Conservation (phyloP, 1,284 basidiomycete genomes). For the Microbotryum scabiosae region DNA sequence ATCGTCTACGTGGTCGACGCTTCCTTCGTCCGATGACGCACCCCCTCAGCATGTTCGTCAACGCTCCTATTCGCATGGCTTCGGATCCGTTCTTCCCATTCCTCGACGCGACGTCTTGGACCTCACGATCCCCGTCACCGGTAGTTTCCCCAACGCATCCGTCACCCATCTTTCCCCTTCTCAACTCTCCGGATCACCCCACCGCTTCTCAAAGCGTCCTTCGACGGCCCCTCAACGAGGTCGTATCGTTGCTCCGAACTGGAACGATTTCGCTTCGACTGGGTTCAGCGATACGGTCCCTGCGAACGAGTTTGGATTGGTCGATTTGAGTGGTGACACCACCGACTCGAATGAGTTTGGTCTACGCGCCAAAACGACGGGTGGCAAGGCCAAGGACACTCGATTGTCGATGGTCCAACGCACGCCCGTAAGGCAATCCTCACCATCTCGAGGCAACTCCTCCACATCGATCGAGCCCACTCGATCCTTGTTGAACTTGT, state of each 20-base stretch:
- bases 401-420: not conserved
- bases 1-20: not conserved
- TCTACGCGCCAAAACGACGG: not conserved
- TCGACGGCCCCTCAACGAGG: not conserved
- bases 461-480: not conserved
- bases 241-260: slow-evolving; percentile 3
- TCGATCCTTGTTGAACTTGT: not conserved
- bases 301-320: too few species aligned
- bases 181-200: not conserved
- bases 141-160: slow-evolving; percentile 1
- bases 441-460: not conserved
- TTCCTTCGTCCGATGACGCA: not conserved
- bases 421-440: not conserved
- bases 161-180: slow-evolving; percentile 5
- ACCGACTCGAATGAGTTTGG: slow-evolving; percentile 8
- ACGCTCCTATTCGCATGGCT: not conserved
- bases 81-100: not conserved
- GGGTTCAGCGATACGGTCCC: slow-evolving; percentile 12
- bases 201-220: not conserved
- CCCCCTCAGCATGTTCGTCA: not conserved
- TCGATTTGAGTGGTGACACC: not conserved
- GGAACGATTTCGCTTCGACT: slow-evolving; percentile 18
- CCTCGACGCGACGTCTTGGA: not conserved
- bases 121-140: not conserved
- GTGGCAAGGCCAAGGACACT: not conserved